A percentile compares a stretch with the other conserved stretches of the same genome.
phyloP scores from a whole-genome alignment of 2,329 filamentous ascomycete species.

The Ophiostoma himal-ulmi region DNA sequence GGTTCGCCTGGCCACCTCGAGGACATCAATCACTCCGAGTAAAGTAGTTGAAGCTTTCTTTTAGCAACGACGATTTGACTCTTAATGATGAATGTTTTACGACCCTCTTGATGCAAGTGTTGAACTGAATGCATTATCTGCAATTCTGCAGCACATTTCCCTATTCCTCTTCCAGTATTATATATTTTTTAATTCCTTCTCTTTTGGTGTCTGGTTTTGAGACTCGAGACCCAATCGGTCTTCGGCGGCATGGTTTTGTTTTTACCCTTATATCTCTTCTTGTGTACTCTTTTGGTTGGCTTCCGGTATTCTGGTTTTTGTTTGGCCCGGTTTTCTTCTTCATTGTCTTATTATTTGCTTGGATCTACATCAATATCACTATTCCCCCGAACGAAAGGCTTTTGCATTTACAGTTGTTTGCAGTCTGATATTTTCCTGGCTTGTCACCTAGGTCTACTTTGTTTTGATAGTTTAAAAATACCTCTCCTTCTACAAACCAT shows the following conservation, averaged over 20 bases:
- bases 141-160: background rate
- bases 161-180: background rate
- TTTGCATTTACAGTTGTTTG: background rate
- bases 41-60: background rate
- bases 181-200: background rate
- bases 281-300: background rate
- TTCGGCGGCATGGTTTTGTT: background rate
- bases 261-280: background rate
- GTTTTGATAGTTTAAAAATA: too few relatives aligned
- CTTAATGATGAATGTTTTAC: background rate
- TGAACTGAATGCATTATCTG: background rate
- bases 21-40: slow-evolving; percentile 4
- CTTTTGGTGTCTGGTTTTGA: background rate
- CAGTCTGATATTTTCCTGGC: too few relatives aligned
- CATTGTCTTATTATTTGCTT: background rate
- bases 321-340: background rate
- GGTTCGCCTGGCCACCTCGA: slow-evolving; percentile 8
- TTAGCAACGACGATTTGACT: background rate
- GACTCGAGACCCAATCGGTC: background rate
- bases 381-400: background rate
- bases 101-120: background rate
- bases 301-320: background rate
- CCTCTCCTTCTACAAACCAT: too few relatives aligned
- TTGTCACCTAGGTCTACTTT: too few relatives aligned
- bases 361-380: background rate